phyloP scores from a whole-genome alignment of 495 filamentous ascomycete genomes.

The Clavariopsis aquatica region DNA sequence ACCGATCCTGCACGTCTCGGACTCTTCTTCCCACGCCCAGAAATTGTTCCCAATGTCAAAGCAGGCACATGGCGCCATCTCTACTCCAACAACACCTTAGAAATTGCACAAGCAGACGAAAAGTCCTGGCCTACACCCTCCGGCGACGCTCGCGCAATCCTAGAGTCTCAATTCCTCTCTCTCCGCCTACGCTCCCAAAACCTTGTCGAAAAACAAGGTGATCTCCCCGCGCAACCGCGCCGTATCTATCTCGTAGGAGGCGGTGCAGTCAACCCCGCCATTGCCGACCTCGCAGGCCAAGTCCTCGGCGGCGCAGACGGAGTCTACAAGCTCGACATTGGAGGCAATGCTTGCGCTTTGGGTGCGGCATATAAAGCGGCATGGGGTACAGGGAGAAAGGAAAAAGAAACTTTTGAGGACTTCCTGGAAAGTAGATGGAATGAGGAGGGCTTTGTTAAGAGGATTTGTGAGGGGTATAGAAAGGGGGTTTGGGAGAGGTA shows the following conservation, averaged over 20 bases:
- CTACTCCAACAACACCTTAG: constrained; percentile 47
- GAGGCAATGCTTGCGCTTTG: constrained; percentile 93
- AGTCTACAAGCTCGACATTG: constrained; percentile 87
- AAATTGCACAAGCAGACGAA: constrained; percentile 42
- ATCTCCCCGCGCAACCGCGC: constrained; percentile 78
- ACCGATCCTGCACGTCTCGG: constrained; percentile 72
- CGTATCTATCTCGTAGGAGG: constrained; percentile 93
- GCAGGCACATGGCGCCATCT: constrained; percentile 83
- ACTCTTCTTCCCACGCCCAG: constrained; percentile 89
- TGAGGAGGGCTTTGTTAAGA: constrained; percentile 78
- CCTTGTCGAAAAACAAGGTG: constrained; percentile 59
- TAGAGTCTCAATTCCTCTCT: constrained; percentile 92
- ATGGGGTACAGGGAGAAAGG: constrained; percentile 74
- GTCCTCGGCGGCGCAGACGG: constrained; percentile 87
- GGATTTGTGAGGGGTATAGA: constrained; percentile 79
- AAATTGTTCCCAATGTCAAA: constrained; percentile 88
- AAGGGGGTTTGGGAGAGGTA: constrained; percentile 72
- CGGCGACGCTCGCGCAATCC: constrained; percentile 79
- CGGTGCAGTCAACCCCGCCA: constrained; percentile 82
- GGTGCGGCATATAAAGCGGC: constrained; percentile 97
- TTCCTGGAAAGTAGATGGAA: constrained; percentile 80
- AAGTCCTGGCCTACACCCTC: constrained; percentile 54
- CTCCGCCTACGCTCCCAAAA: constrained; percentile 79
- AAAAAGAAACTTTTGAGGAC: constrained; percentile 79
- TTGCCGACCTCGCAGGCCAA: constrained; percentile 76